Evolutionary conservation across 1,284 basidiomycete species (phyloP), one percentile per base, ranked within the genome.

Genomic region (Cutaneotrichosporon cavernicola): DNA sequence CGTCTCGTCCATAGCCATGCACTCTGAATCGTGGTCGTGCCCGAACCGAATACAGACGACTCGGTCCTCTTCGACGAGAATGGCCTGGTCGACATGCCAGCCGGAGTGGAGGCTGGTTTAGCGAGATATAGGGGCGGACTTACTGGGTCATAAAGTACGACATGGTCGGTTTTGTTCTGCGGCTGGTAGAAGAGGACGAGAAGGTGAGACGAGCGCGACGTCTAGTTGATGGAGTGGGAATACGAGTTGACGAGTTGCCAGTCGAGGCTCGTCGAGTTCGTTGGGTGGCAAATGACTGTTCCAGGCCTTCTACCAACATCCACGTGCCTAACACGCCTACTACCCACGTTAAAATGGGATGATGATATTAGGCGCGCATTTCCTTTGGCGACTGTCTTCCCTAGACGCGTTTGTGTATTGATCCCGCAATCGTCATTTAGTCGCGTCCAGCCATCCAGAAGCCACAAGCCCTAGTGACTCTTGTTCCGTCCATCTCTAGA

Each of bases 1-100:
- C 4, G 94, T 97, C 81, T 99, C 96, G 83, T 99, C 97, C 94
- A 98, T 97, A 40, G 89, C 90, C 97, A 98, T 98, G 82, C 96
- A 99, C 69, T 96, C 90, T 1, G 87, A 84, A 78, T 99, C 92
- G 87, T 89, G 91, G 81, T 97, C 95, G 78, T 96, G 91, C 0
- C 96, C 96, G 79, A 98, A 99, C 13, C 96, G 89, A 65, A 98
- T 88, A 65, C 94, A 90, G 46, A 99, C 96, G 43, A 97, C 88
- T 58, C 96, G 87, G 75, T 97, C 94, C 80, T 99, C 96, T 80
- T 99, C 96, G 0, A 93, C 95, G 68, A 97, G 90, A 79, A 99
- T 98, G 5, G 96, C 94, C 80, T 80, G 92, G 77, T 97, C 94
- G 69, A 97, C 94, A 77, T 97, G 94, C 94, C 93, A 96, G 61